Evolutionary conservation across 139 green algal genomes (phyloP), one percentile per base, ranked within the genome.

Genomic region (Asterochloris erici): DNA sequence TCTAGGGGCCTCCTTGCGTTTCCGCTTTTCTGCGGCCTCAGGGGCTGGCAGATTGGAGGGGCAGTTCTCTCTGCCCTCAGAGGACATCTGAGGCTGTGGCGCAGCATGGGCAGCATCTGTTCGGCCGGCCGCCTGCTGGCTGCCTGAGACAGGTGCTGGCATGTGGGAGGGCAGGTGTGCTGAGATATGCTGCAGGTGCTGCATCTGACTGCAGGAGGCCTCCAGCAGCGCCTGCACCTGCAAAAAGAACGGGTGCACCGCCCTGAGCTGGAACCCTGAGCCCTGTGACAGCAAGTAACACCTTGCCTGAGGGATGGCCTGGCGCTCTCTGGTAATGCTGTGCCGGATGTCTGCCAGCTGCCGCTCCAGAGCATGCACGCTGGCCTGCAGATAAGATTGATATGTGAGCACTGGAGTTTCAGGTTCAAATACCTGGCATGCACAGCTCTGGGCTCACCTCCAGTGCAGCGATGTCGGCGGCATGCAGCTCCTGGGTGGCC

Each of bases 121-220:
- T 23, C 9, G 17, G 63, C 81, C 38, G 73, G 66, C 79, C 69
- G 66, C 26, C n/a, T 70, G 23, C 73, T 66, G 60, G 38, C 63
- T 15, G n/a, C 11, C 27, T 63, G 16, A 21, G n/a, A 26, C 27
- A 12, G 38, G 60, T 47, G 74, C 80, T 10, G 91, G 91, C 60
- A 94, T 84, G 66, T 82, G 87, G 9, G 79, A 47, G 0, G 91
- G 91, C 63, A 94, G 83, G 62, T 94, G 87, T 28, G 28, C 66
- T 0, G 70, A 73, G 15, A 95, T 91, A 63, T 86, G 81, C 68
- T 87, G 71, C 38, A 95, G 78, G 63, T 91, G 84, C 63, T 84
- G 74, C 27, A 78, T 82, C 73, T 93, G 89, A 21, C 85, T 47
- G 29, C 75, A 29, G 71, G 82, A 86, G 17, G 90, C 88, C 14